These are phyloP conservation scores for Purpureocillium takamizusanense DNA, from an alignment of 2,329 filamentous ascomycete genomes.

Conservation along the genomic window DNA sequence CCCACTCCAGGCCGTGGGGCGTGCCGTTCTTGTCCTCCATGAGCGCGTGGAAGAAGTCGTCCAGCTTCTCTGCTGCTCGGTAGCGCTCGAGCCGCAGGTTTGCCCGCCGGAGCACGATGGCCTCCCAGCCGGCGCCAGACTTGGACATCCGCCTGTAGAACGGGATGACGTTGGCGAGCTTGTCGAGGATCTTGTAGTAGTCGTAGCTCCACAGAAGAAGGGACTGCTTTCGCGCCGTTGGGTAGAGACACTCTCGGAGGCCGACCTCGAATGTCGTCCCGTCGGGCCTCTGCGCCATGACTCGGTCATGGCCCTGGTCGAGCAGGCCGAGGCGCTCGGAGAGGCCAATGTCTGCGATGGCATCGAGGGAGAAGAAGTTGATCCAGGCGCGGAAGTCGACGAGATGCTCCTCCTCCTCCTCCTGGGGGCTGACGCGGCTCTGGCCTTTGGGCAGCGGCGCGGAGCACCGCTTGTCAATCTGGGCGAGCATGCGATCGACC, in stretches of 20 bases:
- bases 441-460: conserved; percentile 20
- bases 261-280: conserved; percentile 22
- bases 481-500: conserved; percentile 30
- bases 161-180: conserved; percentile 36
- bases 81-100: conserved; percentile 12
- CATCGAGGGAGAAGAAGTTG: conserved; percentile 48
- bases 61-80: conserved; percentile 38
- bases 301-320: conserved; percentile 35
- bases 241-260: conserved; percentile 41
- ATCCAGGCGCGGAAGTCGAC: conserved; percentile 40
- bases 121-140: conserved; percentile 29
- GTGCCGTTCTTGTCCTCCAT: conserved; percentile 38
- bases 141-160: conserved; percentile 18
- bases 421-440: conserved; percentile 11
- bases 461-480: conserved; percentile 33
- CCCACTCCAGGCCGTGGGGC: conserved; percentile 36
- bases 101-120: conserved; percentile 27
- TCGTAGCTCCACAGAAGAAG: conserved; percentile 39
- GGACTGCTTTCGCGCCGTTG: conserved; percentile 39
- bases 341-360: conserved; percentile 46
- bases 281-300: too few species aligned
- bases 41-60: conserved; percentile 48
- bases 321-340: conserved; percentile 41
- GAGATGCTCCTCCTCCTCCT: conserved; percentile 33
- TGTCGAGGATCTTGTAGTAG: conserved; percentile 38